Evolutionary conservation across 1,284 basidiomycete genomes (phyloP).

Genomic region (Somion occarium): DNA sequence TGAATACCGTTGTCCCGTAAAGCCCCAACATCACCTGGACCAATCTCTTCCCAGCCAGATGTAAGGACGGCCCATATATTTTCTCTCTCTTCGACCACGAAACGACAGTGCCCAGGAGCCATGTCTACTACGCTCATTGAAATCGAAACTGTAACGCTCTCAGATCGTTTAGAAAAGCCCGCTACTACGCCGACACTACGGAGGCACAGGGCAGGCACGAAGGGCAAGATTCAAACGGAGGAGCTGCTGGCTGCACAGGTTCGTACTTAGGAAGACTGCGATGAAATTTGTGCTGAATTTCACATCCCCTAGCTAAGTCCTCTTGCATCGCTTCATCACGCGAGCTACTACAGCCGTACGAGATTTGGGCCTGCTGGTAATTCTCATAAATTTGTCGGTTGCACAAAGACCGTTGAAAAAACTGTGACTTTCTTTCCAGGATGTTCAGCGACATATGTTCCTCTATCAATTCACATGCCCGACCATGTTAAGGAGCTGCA

Average conservation of each 20-base stretch:
- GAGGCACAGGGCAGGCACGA: background rate
- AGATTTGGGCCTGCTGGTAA: conserved; percentile 70
- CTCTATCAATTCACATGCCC: conserved; percentile 68
- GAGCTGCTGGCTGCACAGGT: conserved; percentile 4
- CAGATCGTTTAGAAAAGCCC: background rate
- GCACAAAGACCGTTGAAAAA: background rate
- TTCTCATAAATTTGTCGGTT: conserved; percentile 8
- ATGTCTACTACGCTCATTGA: conserved; percentile 1
- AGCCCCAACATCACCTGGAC: background rate
- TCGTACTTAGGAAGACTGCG: background rate
- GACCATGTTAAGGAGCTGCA: conserved; percentile 57
- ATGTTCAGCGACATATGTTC: conserved; percentile 56
- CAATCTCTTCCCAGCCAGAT: background rate
- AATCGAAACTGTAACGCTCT: background rate
- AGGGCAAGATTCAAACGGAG: background rate
- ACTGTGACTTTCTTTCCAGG: conserved; percentile 31
- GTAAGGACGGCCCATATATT: background rate
- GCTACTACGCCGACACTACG: background rate
- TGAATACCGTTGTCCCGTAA: background rate
- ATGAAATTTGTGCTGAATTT: background rate
- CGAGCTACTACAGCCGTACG: conserved; percentile 71
- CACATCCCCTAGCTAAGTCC: conserved; percentile 41
- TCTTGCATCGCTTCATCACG: conserved; percentile 77
- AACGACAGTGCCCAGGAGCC: background rate
- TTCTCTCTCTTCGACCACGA: background rate